Evolutionary conservation across 352 stramenopile genomes (phyloP).

Genomic region (Blastocystis sp.): DNA sequence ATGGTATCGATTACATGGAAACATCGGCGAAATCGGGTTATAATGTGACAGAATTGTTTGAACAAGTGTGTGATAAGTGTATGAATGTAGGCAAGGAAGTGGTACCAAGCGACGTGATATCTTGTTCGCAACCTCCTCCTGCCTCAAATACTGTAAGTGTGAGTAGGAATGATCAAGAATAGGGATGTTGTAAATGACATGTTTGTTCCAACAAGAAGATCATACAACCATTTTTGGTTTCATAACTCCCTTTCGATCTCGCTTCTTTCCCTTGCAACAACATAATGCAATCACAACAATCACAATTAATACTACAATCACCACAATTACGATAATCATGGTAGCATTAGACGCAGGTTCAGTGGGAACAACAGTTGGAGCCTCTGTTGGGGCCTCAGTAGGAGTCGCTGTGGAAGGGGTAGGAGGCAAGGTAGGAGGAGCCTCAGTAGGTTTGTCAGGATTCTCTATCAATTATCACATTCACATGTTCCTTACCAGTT

Average conservation of each 20-base stretch:
- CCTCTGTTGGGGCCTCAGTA: background rate
- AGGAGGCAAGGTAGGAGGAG: background rate
- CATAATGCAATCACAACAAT: background rate
- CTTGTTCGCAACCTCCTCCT: background rate
- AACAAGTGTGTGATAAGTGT: slow-evolving; percentile 18
- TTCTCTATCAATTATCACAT: background rate
- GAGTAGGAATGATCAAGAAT: background rate
- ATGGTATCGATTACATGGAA: slow-evolving; percentile 42
- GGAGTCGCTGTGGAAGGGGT: background rate
- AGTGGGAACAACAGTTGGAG: background rate
- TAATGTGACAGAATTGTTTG: slow-evolving; percentile 51
- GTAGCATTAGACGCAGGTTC: background rate
- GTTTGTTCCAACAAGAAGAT: background rate
- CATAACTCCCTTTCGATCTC: background rate
- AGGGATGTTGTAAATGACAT: slow-evolving; percentile 39
- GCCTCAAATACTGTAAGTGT: background rate
- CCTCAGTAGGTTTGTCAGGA: background rate
- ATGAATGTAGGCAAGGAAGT: background rate
- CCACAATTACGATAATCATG: background rate
- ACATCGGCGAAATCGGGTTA: slow-evolving; percentile 30
- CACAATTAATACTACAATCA: slow-evolving; percentile 11
- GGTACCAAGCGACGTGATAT: background rate
- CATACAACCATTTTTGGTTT: background rate
- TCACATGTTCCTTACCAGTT: background rate
- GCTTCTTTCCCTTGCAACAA: background rate